phyloP scores from a whole-genome alignment of 176 grass and related monocot species.

The Avena eriantha region DNA sequence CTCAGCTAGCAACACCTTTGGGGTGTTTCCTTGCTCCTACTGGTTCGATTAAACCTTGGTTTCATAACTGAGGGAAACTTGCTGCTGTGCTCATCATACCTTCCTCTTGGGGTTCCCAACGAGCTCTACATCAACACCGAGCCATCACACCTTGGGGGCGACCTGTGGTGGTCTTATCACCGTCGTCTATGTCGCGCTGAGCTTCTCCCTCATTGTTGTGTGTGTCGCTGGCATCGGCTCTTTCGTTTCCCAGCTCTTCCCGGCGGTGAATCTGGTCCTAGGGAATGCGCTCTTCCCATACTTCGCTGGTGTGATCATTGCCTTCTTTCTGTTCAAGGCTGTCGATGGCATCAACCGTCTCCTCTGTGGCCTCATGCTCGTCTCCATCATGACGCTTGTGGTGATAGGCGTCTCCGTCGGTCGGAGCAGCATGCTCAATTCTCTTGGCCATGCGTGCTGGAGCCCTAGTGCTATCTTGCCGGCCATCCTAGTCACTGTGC shows the following conservation, averaged over 20 bases:
- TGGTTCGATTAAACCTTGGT: too few species aligned
- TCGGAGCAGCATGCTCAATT: conserved; percentile 56
- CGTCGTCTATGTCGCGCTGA: conserved; percentile 69
- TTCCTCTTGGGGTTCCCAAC: too few species aligned
- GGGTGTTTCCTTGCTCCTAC: too few species aligned
- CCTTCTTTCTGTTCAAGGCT: conserved; percentile 76
- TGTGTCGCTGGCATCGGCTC: conserved; percentile 78
- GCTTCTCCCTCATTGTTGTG: conserved; percentile 75
- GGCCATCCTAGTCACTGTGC: conserved; percentile 68
- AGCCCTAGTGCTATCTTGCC: conserved; percentile 49
- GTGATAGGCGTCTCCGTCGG: conserved; percentile 63
- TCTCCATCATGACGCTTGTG: conserved; percentile 65
- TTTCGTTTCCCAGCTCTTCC: conserved; percentile 61
- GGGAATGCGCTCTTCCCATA: conserved; percentile 68
- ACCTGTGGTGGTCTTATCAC: conserved; percentile 44
- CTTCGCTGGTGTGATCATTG: conserved; percentile 60
- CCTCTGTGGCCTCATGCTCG: conserved; percentile 69
- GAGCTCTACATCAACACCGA: too few species aligned
- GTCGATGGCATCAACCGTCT: conserved; percentile 68
- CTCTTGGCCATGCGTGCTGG: conserved; percentile 64
- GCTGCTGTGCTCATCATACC: too few species aligned
- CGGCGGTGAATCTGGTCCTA: conserved; percentile 37
- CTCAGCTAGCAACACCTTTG: too few species aligned
- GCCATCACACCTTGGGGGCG: conserved; percentile 66
- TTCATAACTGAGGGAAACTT: too few species aligned